phyloP scores from a whole-genome alignment of 805 yeast species.

The Lipomyces yamadae region DNA sequence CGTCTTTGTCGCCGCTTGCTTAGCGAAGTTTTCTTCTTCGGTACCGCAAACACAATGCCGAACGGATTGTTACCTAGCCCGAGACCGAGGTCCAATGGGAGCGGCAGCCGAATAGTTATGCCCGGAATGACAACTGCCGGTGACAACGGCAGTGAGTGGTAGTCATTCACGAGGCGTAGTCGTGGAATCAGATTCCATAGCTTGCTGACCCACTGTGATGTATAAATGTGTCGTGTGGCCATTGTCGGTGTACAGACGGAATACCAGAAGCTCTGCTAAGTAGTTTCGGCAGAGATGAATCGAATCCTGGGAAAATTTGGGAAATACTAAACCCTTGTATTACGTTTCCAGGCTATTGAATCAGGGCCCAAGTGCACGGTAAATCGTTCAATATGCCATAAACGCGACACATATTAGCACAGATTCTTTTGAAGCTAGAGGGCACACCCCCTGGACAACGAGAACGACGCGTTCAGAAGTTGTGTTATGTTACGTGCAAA shows the following conservation, averaged over 20 bases:
- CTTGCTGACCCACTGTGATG: conserved; percentile 16
- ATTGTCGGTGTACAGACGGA: neutral
- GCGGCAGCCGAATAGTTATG: conserved; percentile 29
- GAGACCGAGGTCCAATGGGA: conserved; percentile 27
- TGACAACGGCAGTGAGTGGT: conserved; percentile 1
- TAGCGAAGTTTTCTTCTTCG: conserved; percentile 91
- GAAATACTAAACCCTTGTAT: neutral
- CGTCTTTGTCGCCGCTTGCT: conserved; percentile 82
- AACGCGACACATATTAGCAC: neutral
- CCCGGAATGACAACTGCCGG: conserved; percentile 14
- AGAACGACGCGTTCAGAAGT: neutral
- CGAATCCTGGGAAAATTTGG: neutral
- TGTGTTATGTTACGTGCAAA: neutral
- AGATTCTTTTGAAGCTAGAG: too few species aligned
- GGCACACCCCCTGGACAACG: neutral
- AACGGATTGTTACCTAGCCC: conserved; percentile 49
- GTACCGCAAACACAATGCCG: conserved; percentile 86
- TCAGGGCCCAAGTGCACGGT: neutral
- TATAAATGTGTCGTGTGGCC: conserved; percentile 11
- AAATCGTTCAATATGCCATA: neutral
- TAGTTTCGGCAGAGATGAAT: too few species aligned
- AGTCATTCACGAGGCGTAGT: neutral
- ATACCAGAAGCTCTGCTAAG: neutral
- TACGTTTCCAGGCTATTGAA: neutral
- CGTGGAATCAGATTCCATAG: conserved; percentile 22